A percentile compares a stretch with the other conserved stretches of the same genome.
Evolutionary conservation across 306 rosid genomes (phyloP).

Genomic region (Rubus idaeus): DNA sequence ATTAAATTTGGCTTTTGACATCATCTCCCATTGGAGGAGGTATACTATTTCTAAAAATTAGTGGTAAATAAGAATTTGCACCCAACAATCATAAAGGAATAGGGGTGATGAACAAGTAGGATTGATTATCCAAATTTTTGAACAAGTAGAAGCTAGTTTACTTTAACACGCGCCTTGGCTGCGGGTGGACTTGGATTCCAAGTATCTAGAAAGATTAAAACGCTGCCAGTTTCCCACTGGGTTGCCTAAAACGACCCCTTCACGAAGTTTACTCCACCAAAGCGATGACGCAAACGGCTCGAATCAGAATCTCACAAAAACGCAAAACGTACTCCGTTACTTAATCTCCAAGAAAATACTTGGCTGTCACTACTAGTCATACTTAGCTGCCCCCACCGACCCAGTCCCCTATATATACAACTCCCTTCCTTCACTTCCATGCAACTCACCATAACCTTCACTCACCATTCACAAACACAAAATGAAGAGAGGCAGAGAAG

Average conservation of each 20-base stretch:
- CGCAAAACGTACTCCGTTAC: neutral
- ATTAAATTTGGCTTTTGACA: neutral
- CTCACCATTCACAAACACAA: neutral
- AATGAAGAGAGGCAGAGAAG: constrained; percentile 57
- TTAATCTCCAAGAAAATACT: neutral
- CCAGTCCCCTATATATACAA: neutral
- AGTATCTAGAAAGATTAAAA: neutral
- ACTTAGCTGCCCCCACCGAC: neutral
- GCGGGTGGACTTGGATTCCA: neutral
- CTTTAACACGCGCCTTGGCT: neutral
- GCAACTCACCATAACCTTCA: neutral
- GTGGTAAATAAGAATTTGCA: too few species aligned
- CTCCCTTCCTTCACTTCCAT: neutral
- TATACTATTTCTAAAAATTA: too few species aligned
- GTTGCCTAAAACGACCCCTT: neutral
- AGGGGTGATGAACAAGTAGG: too few species aligned
- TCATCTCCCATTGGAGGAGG: neutral
- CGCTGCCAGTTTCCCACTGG: neutral
- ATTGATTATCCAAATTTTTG: too few species aligned
- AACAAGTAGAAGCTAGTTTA: neutral
- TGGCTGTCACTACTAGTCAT: neutral
- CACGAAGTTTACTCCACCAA: neutral
- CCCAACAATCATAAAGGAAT: too few species aligned
- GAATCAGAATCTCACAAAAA: neutral
- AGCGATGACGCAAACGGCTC: neutral